Conservation (phyloP, 192 early-diverging fungal species). For the Dispira simplex region DNA sequence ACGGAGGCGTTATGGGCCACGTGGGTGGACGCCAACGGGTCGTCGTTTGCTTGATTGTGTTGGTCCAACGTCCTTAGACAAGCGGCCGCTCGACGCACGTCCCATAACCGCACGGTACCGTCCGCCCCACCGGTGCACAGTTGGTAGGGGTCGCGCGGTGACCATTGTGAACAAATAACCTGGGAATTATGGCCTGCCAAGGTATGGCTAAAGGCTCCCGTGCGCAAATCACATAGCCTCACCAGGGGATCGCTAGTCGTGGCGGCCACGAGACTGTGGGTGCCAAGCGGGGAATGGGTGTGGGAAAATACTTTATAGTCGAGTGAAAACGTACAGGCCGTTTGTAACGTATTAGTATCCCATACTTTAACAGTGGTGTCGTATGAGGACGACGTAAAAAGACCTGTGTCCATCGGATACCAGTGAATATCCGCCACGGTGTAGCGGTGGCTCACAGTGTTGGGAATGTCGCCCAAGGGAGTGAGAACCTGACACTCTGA, state of each 20-base stretch:
- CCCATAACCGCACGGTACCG: constrained; percentile 62
- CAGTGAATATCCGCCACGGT: constrained; percentile 55
- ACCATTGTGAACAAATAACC: constrained; percentile 54
- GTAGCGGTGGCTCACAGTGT: constrained; percentile 37
- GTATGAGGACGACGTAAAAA: constrained; percentile 67
- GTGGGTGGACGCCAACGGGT: constrained; percentile 20
- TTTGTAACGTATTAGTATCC: constrained; percentile 59
- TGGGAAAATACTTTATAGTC: constrained; percentile 50
- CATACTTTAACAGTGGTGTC: constrained; percentile 65
- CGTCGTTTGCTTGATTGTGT: constrained; percentile 26
- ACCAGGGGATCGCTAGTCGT: constrained; percentile 47
- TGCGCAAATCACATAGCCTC: constrained; percentile 63
- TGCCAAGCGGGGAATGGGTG: constrained; percentile 58
- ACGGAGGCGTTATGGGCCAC: constrained; percentile 37
- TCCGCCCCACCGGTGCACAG: constrained; percentile 68
- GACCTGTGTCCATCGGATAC: constrained; percentile 73
- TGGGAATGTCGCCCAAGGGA: constrained; percentile 12
- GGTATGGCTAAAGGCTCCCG: constrained; percentile 29
- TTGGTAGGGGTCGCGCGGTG: constrained; percentile 45
- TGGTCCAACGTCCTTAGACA: constrained; percentile 44
- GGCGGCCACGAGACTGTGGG: constrained; percentile 63
- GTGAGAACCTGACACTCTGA: constrained; percentile 10
- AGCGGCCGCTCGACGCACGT: constrained; percentile 58
- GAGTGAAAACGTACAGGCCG: constrained; percentile 52
- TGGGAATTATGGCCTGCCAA: constrained; percentile 40